A percentile compares a stretch with the other conserved stretches of the same genome.
Evolutionary conservation across 371 early-diverging fungal species (phyloP).

Genomic region (Parasitella parasitica): DNA sequence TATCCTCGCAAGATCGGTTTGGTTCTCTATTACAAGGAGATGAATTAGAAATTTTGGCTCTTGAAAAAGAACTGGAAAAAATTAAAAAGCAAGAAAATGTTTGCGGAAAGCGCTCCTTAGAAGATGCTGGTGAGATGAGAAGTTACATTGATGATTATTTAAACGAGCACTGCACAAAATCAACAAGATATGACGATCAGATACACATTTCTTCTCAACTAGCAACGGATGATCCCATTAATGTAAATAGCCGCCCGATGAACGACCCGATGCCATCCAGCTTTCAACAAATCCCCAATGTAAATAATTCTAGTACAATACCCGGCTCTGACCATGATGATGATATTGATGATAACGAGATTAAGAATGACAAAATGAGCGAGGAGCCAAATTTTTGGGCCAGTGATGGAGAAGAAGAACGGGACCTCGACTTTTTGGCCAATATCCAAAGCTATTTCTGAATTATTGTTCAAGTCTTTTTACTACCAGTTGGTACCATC

Average conservation of each 20-base stretch:
- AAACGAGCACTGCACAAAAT: neutral
- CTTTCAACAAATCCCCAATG: neutral
- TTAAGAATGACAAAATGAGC: neutral
- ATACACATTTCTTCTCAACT: neutral
- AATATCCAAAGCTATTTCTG: neutral
- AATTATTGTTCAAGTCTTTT: too few relatives aligned
- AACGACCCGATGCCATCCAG: too few relatives aligned
- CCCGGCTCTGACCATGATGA: neutral
- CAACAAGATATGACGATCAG: neutral
- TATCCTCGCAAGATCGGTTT: neutral
- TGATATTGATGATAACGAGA: neutral
- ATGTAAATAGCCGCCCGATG: neutral
- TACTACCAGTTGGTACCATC: too few relatives aligned
- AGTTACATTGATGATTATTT: neutral
- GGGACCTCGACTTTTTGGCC: neutral
- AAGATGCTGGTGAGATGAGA: neutral
- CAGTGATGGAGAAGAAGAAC: conserved; percentile 6
- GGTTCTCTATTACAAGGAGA: neutral
- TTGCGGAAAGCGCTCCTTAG: neutral
- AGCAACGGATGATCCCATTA: neutral
- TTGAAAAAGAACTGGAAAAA: neutral
- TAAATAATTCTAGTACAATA: neutral
- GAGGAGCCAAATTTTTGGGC: neutral
- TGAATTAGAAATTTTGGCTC: neutral
- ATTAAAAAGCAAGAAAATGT: neutral